A percentile compares a stretch with the other conserved stretches of the same genome.
Conservation (phyloP, 2,329 filamentous ascomycete genomes). For the Colletotrichum simmondsii region DNA sequence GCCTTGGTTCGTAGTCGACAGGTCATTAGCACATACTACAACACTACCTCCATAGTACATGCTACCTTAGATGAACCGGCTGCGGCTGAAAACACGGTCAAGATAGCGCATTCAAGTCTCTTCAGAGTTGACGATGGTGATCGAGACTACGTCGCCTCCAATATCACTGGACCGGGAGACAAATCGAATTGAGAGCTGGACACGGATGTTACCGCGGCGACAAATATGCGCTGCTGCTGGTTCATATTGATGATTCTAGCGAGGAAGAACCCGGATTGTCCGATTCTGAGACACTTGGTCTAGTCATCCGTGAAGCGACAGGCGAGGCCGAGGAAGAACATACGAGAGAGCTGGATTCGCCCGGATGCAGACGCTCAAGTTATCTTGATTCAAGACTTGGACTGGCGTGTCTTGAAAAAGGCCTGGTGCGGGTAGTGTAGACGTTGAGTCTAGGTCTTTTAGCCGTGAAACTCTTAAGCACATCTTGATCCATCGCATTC, state of each 20-base stretch:
- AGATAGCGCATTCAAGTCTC: background rate
- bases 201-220: background rate
- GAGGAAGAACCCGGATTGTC: background rate
- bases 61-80: background rate
- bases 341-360: background rate
- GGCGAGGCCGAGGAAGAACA: rapidly evolving
- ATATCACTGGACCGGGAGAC: background rate
- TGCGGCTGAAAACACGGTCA: background rate
- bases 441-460: background rate
- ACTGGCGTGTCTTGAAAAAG: background rate
- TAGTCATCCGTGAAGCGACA: background rate
- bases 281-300: background rate
- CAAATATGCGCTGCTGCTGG: background rate
- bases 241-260: background rate
- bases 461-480: background rate
- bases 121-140: background rate
- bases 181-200: background rate
- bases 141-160: background rate
- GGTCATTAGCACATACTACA: background rate
- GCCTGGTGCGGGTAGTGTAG: background rate
- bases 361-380: background rate
- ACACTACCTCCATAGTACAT: background rate
- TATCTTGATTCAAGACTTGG: slow-evolving; percentile 1
- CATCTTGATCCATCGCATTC: background rate
- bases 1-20: background rate